Conservation (phyloP, 805 yeast genomes). For the Cyberlindnera bimundalis region DNA sequence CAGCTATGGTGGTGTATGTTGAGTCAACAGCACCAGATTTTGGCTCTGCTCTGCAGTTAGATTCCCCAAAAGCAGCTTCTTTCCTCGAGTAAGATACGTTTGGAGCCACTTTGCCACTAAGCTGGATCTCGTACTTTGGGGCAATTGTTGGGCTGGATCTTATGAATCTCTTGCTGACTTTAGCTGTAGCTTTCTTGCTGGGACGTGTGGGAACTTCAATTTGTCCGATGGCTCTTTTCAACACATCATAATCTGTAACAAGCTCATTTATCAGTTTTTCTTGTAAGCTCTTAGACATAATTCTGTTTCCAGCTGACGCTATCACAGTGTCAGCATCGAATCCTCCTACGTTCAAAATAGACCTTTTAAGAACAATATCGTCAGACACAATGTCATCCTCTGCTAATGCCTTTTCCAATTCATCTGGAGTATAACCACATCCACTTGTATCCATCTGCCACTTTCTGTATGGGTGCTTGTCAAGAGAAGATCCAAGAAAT, state of each 20-base stretch:
- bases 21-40: no score
- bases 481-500: slow-evolving; percentile 2
- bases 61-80: no score
- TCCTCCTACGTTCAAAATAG: background rate
- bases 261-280: background rate
- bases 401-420: background rate
- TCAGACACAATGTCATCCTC: background rate
- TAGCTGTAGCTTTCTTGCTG: background rate
- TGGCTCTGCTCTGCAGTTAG: no score
- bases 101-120: no score
- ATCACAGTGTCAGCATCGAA: background rate
- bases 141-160: no score
- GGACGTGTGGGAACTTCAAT: background rate
- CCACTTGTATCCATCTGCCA: background rate
- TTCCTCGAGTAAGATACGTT: no score
- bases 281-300: background rate
- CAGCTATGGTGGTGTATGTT: no score
- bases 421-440: background rate
- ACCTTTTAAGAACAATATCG: background rate
- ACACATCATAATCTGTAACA: background rate
- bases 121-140: no score
- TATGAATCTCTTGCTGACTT: background rate
- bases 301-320: background rate
- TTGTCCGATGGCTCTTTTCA: background rate
- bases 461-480: slow-evolving; percentile 3